A percentile compares a stretch with the other conserved stretches of the same genome.
Conservation (phyloP, 73 alveolate genomes). For the Chromera velia region DNA sequence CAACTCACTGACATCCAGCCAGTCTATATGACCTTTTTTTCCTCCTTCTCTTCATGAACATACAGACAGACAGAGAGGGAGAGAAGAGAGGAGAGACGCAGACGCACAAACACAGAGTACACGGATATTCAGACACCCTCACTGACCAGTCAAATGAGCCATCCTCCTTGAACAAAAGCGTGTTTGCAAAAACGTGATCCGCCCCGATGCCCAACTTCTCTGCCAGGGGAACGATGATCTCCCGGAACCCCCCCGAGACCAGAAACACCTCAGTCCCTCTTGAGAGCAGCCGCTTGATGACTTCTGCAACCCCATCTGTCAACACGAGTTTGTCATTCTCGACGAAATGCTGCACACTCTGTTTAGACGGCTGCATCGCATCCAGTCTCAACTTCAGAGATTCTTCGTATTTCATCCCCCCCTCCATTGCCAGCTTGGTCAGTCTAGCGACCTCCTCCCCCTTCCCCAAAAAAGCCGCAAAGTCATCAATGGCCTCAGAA, state of each 20-base stretch:
- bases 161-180: background rate
- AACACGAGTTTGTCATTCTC: background rate
- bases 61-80: too few species aligned
- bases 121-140: background rate
- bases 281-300: background rate
- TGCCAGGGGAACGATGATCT: background rate
- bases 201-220: background rate
- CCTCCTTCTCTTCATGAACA: too few species aligned
- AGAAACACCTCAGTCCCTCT: background rate
- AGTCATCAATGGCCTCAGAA: background rate
- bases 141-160: background rate
- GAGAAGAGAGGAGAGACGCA: too few species aligned
- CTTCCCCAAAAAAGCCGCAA: background rate
- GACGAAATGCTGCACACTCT: background rate
- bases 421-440: background rate
- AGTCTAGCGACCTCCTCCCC: background rate
- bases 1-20: too few species aligned
- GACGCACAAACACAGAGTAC: background rate
- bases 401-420: background rate
- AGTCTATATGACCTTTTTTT: too few species aligned
- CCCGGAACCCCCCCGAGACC: background rate
- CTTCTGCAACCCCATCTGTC: too few species aligned
- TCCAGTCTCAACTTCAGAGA: background rate
- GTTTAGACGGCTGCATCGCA: background rate
- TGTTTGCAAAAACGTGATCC: background rate